Conservation (phyloP, 2,329 filamentous ascomycete genomes). For the Fusarium humuli region DNA sequence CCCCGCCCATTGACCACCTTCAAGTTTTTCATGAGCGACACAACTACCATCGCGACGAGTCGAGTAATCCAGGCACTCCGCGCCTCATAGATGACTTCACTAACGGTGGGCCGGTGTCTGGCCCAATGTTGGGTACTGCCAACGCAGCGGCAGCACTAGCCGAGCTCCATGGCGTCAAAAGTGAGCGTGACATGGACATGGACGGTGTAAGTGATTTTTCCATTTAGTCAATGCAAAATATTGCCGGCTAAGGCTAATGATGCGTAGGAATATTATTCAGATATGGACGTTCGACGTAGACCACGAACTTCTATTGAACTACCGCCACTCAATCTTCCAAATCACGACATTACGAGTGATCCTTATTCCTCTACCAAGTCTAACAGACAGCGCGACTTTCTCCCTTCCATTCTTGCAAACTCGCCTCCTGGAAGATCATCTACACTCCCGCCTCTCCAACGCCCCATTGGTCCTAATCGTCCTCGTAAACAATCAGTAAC, state of each 20-base stretch:
- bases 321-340: slow-evolving; percentile 72
- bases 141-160: slow-evolving; percentile 86
- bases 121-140: slow-evolving; percentile 68
- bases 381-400: slow-evolving; percentile 75
- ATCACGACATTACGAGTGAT: slow-evolving; percentile 76
- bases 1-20: slow-evolving; percentile 39
- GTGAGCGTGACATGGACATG: slow-evolving; percentile 81
- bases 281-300: slow-evolving; percentile 73
- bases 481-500: slow-evolving; percentile 89
- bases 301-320: slow-evolving; percentile 77
- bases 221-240: slow-evolving; percentile 44
- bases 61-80: slow-evolving; percentile 75
- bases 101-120: slow-evolving; percentile 52
- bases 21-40: slow-evolving; percentile 56
- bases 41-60: slow-evolving; percentile 74
- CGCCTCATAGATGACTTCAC: slow-evolving; percentile 76
- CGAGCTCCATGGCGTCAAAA: slow-evolving; percentile 81
- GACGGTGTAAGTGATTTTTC: slow-evolving; percentile 71
- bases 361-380: slow-evolving; percentile 73
- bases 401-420: slow-evolving; percentile 83
- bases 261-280: slow-evolving; percentile 74
- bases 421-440: slow-evolving; percentile 90
- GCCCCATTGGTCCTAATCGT: slow-evolving; percentile 75
- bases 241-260: slow-evolving; percentile 34
- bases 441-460: slow-evolving; percentile 85